phyloP scores from a whole-genome alignment of 2,329 filamentous ascomycete genomes.

The Akanthomyces uredinophilus region DNA sequence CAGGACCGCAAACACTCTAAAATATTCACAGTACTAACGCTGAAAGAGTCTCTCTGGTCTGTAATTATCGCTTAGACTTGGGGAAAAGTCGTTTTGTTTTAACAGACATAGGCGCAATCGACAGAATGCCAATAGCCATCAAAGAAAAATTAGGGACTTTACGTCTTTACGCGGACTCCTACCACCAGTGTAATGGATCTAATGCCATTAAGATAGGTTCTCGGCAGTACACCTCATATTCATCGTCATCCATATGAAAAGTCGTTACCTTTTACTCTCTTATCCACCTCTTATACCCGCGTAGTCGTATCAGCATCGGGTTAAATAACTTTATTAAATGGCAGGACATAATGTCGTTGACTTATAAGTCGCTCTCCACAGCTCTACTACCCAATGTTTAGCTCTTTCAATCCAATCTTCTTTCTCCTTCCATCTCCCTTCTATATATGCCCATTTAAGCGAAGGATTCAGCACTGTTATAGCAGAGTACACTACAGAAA shows the following conservation, averaged over 20 bases:
- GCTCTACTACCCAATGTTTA: not conserved
- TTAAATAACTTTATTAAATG: not conserved
- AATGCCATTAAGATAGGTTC: conserved; percentile 4
- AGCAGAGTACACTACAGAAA: not conserved
- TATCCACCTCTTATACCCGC: conserved; percentile 14
- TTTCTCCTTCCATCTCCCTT: conserved; percentile 3
- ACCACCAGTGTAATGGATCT: too few species aligned
- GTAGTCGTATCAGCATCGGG: conserved; percentile 10
- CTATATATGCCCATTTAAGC: conserved; percentile 6
- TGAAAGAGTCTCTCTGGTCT: conserved; percentile 5
- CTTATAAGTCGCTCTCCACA: conserved; percentile 1
- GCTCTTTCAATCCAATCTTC: conserved; percentile 3
- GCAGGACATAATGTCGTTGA: not conserved
- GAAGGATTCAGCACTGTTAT: conserved; percentile 1
- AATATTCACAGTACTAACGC: conserved; percentile 6
- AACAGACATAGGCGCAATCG: conserved; percentile 11
- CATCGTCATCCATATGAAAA: conserved; percentile 10
- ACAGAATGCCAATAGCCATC: conserved; percentile 14
- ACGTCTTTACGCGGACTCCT: too few species aligned
- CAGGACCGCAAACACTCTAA: conserved; percentile 11
- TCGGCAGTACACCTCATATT: conserved; percentile 13
- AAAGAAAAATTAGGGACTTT: too few species aligned
- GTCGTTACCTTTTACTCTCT: conserved; percentile 12
- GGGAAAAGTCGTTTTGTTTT: conserved; percentile 11
- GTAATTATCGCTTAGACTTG: conserved; percentile 5